These are phyloP conservation scores for Tubosaeta sp. DNA, from an alignment of 768 basidiomycete species.

Conservation along the genomic window DNA sequence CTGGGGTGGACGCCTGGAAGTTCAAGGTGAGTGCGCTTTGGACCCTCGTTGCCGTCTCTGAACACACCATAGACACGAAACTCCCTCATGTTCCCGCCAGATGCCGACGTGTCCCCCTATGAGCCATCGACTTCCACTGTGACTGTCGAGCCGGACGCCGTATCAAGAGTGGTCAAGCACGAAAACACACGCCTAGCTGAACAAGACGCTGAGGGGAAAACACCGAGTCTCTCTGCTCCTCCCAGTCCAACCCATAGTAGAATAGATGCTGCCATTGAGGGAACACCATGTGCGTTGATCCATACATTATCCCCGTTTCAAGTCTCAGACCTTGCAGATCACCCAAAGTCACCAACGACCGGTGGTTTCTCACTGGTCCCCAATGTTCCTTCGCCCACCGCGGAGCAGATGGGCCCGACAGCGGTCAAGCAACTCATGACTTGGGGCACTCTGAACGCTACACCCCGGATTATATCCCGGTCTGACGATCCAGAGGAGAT, in stretches of 20 bases:
- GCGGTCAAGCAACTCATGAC: constrained; percentile 95
- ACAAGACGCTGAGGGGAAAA: constrained; percentile 51
- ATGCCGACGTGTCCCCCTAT: constrained; percentile 83
- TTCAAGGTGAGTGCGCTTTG: constrained; percentile 55
- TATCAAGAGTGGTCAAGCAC: constrained; percentile 68
- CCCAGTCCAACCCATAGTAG: constrained; percentile 88
- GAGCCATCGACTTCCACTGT: constrained; percentile 37
- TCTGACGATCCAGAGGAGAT: constrained; percentile 47
- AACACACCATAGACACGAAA: constrained; percentile 70
- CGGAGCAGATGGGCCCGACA: constrained; percentile 71
- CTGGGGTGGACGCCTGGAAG: constrained; percentile 76
- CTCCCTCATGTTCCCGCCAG: constrained; percentile 92
- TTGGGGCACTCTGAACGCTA: constrained; percentile 90
- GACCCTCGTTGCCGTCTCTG: background rate
- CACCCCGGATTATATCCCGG: constrained; percentile 80
- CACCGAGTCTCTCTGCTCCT: constrained; percentile 51
- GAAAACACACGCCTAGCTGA: constrained; percentile 76
- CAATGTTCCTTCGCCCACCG: constrained; percentile 81
- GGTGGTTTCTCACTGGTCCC: constrained; percentile 75
- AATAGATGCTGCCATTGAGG: constrained; percentile 89
- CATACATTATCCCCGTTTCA: background rate
- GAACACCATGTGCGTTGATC: constrained; percentile 73
- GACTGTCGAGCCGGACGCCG: constrained; percentile 32
- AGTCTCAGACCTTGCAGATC: constrained; percentile 45
- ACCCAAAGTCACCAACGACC: constrained; percentile 50